Evolutionary conservation across 2,329 filamentous ascomycete genomes (phyloP).

Genomic region (Thyridium curvatum): DNA sequence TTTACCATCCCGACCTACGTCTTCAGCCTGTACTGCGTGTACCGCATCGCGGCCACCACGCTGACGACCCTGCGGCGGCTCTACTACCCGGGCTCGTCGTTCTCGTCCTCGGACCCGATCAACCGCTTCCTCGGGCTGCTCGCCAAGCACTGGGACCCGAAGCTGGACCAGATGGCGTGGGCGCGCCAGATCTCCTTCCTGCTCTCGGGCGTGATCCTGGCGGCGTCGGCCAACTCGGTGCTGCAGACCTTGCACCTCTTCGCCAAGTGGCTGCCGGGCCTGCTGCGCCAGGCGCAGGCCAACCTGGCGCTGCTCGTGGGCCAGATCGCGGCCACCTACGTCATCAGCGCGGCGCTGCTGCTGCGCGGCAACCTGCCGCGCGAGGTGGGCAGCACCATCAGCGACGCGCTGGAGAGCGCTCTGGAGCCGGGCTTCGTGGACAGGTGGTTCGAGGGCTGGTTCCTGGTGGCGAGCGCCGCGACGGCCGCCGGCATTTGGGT

Average conservation of each 20-base stretch:
- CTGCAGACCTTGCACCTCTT: conserved; percentile 83
- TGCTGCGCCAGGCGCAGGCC: conserved; percentile 69
- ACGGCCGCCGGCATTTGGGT: conserved; percentile 71
- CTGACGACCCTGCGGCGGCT: conserved; percentile 60
- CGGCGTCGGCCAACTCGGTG: conserved; percentile 74
- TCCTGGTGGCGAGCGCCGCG: conserved; percentile 59
- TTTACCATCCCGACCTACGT: conserved; percentile 56
- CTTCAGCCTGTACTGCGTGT: conserved; percentile 79
- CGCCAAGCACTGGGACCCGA: conserved; percentile 77
- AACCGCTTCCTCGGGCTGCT: conserved; percentile 76
- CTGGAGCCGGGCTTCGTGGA: conserved; percentile 69
- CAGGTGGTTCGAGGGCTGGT: conserved; percentile 85
- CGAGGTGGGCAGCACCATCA: conserved; percentile 71
- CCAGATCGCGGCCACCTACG: conserved; percentile 78
- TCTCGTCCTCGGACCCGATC: conserved; percentile 72
- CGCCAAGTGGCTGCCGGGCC: conserved; percentile 62
- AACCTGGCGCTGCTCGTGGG: conserved; percentile 74
- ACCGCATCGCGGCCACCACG: conserved; percentile 69
- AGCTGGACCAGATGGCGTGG: conserved; percentile 77
- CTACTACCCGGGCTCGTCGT: conserved; percentile 39
- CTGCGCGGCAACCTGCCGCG: conserved; percentile 71
- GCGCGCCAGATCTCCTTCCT: conserved; percentile 80
- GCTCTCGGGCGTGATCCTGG: conserved; percentile 74
- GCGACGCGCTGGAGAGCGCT: conserved; percentile 70
- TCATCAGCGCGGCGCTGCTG: conserved; percentile 73